These are phyloP conservation scores for Tetracladium setigerum DNA, from an alignment of 495 filamentous ascomycete species.

Conservation along the genomic window DNA sequence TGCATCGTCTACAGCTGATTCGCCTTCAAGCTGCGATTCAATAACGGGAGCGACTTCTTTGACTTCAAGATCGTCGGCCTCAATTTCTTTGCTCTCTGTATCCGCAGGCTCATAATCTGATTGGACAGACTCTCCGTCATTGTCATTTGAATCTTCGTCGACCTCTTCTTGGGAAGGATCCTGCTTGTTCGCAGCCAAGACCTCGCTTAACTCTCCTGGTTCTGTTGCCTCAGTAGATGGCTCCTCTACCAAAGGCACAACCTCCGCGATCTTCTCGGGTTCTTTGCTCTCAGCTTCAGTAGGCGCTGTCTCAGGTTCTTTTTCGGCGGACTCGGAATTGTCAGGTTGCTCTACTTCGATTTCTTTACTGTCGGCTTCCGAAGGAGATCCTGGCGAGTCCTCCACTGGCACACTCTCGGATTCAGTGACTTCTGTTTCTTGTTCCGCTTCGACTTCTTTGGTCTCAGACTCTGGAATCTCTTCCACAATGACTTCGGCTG, in stretches of 20 bases:
- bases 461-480: neutral
- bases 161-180: neutral
- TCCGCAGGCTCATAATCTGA: neutral
- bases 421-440: neutral
- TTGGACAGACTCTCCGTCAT: neutral
- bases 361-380: neutral
- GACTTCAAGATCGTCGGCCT: neutral
- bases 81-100: neutral
- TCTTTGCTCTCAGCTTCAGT: neutral
- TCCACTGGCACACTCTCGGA: neutral
- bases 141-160: neutral
- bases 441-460: neutral
- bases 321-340: neutral
- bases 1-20: constrained; percentile 3
- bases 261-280: neutral
- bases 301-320: neutral
- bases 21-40: neutral
- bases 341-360: neutral
- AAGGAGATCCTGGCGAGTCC: neutral
- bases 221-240: constrained; percentile 1
- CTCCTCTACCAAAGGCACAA: neutral
- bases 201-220: neutral
- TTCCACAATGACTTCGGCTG: too few species aligned
- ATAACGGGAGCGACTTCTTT: neutral
- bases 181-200: neutral